phyloP scores from a whole-genome alignment of 345 rosid species.

The Melaleuca alternifolia region DNA sequence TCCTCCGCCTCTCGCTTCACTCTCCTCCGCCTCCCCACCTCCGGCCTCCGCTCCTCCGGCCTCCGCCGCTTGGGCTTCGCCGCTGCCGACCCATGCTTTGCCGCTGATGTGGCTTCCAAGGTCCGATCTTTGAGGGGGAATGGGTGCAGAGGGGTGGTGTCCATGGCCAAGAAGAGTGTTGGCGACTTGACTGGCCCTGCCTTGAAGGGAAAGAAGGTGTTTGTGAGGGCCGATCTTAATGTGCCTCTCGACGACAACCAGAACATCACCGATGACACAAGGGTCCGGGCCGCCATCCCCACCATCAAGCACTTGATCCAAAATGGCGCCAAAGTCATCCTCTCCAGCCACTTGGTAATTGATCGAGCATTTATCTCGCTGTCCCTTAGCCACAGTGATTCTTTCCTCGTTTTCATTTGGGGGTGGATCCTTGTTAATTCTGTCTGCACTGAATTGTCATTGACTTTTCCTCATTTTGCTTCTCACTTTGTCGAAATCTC shows the following conservation, averaged over 20 bases:
- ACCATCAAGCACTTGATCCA: slow-evolving; percentile 86
- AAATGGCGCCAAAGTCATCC: slow-evolving; percentile 90
- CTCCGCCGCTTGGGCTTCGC: slow-evolving; percentile 53
- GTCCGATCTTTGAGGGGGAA: slow-evolving; percentile 20
- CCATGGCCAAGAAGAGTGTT: slow-evolving; percentile 93
- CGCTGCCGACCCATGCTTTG: slow-evolving; percentile 41
- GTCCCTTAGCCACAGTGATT: not conserved
- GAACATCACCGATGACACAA: slow-evolving; percentile 92
- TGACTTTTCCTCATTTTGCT: not conserved
- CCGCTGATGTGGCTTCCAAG: slow-evolving; percentile 37
- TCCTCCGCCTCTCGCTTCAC: slow-evolving; percentile 17
- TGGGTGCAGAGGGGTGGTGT: slow-evolving; percentile 36
- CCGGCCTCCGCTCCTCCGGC: slow-evolving; percentile 10
- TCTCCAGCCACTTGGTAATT: slow-evolving; percentile 85
- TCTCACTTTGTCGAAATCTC: not conserved
- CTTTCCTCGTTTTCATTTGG: not conserved
- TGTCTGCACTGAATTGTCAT: not conserved
- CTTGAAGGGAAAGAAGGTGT: slow-evolving; percentile 91
- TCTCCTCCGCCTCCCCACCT: slow-evolving; percentile 26
- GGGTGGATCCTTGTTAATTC: not conserved
- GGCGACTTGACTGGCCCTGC: slow-evolving; percentile 65
- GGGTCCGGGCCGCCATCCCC: slow-evolving; percentile 91
- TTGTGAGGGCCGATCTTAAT: slow-evolving; percentile 89
- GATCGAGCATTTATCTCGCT: not conserved
- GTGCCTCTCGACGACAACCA: slow-evolving; percentile 90